Percentiles rank a stretch among this genome's conserved stretches.
phyloP scores from a whole-genome alignment of 768 basidiomycete genomes.

The Pleurotus pulmonarius region DNA sequence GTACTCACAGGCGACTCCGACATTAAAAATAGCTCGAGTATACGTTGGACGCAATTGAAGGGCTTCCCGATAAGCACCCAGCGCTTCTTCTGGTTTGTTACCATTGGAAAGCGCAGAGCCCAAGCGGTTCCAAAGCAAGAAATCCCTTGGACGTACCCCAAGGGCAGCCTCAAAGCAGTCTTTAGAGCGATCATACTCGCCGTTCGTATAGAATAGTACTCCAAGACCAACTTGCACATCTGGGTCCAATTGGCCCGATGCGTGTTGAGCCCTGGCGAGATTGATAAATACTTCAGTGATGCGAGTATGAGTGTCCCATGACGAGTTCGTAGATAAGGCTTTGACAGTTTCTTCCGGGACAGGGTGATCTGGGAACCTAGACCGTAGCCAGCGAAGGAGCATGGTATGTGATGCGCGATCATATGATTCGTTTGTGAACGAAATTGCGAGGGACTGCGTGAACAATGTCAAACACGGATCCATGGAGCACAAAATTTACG shows the following conservation, averaged over 20 bases:
- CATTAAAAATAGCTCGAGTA: slow-evolving; percentile 96
- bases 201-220: slow-evolving; percentile 86
- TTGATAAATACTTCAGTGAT: slow-evolving; percentile 82
- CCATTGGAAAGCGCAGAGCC: slow-evolving; percentile 95
- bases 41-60: slow-evolving; percentile 90
- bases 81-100: slow-evolving; percentile 88
- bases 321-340: slow-evolving; percentile 49
- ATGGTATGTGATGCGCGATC: slow-evolving; percentile 84
- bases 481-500: slow-evolving; percentile 19
- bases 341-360: slow-evolving; percentile 54
- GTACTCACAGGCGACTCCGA: slow-evolving; percentile 91
- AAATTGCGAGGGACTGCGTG: slow-evolving; percentile 84
- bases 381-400: slow-evolving; percentile 80
- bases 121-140: slow-evolving; percentile 91
- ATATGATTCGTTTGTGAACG: slow-evolving; percentile 91
- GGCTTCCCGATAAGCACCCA: slow-evolving; percentile 87
- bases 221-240: slow-evolving; percentile 94
- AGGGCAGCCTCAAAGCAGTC: slow-evolving; percentile 94
- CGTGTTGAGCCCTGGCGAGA: slow-evolving; percentile 81
- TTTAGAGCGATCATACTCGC: slow-evolving; percentile 82
- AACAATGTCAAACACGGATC: not conserved
- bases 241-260: slow-evolving; percentile 67
- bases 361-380: slow-evolving; percentile 55
- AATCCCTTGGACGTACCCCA: slow-evolving; percentile 83
- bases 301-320: slow-evolving; percentile 80